A percentile compares a stretch with the other conserved stretches of the same genome.
These are phyloP conservation scores for Cryptosporidium xiaoi DNA, from an alignment of 169 alveolate genomes.

Conservation along the genomic window DNA sequence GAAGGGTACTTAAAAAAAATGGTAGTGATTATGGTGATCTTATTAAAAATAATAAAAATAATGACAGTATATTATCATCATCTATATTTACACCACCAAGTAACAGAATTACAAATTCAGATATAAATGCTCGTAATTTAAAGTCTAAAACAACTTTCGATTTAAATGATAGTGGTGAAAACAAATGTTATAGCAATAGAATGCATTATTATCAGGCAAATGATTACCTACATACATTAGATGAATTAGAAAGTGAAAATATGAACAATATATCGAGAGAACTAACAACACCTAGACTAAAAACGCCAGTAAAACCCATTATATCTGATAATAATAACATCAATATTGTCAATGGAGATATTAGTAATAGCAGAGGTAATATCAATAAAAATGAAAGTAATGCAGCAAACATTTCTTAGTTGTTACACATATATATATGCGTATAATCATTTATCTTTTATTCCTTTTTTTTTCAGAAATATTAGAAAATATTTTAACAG, in stretches of 20 bases:
- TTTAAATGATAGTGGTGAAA: neutral
- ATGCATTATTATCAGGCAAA: neutral
- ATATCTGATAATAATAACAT: neutral
- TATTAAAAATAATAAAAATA: neutral
- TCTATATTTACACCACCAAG: constrained; percentile 68
- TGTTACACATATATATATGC: neutral
- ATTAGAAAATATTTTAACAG: neutral
- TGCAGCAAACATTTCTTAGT: too few relatives aligned
- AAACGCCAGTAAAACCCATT: constrained; percentile 50
- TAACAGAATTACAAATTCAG: neutral
- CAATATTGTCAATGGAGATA: too few relatives aligned
- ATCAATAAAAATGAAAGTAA: too few relatives aligned
- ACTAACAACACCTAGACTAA: constrained; percentile 49
- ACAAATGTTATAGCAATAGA: too few relatives aligned
- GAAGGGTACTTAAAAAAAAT: neutral
- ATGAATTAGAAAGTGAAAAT: constrained; percentile 25
- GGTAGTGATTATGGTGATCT: neutral
- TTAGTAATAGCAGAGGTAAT: too few relatives aligned
- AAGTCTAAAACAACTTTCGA: too few relatives aligned
- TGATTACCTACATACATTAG: constrained; percentile 2
- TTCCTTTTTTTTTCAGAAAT: neutral
- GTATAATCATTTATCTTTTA: neutral
- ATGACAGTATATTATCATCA: neutral
- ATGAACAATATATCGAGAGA: constrained; percentile 33
- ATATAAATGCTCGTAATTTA: neutral